Percentiles rank a stretch among this genome's conserved stretches.
Conservation (phyloP, 2,329 filamentous ascomycete genomes). For the Chaetomium globosum region DNA sequence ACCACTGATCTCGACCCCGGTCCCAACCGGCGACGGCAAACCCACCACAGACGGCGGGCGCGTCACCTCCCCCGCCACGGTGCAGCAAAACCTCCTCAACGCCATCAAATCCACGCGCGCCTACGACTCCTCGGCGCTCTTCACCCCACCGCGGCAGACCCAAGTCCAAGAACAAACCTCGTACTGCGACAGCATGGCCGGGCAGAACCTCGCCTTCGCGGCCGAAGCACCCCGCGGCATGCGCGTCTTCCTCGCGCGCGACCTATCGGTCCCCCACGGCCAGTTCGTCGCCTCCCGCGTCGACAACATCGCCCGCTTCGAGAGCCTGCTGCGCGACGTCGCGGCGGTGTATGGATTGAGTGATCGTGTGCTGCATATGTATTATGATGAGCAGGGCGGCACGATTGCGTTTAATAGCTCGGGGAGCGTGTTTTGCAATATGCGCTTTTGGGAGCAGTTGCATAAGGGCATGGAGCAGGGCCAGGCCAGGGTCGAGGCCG, state of each 20-base stretch:
- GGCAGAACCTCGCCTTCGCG: constrained; percentile 71
- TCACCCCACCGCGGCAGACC: constrained; percentile 69
- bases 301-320: constrained; percentile 69
- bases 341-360: constrained; percentile 72
- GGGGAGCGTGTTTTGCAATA: constrained; percentile 91
- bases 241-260: constrained; percentile 70
- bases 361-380: constrained; percentile 75
- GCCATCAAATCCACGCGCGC: constrained; percentile 78
- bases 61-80: constrained; percentile 61
- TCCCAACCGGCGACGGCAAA: constrained; percentile 5
- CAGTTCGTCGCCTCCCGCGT: constrained; percentile 65
- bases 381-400: constrained; percentile 75
- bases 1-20: constrained; percentile 11
- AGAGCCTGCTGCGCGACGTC: constrained; percentile 68
- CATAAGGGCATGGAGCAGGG: constrained; percentile 59
- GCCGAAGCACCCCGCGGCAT: constrained; percentile 72
- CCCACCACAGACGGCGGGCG: constrained; percentile 50
- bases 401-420: constrained; percentile 91
- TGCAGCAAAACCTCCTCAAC: constrained; percentile 72
- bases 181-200: constrained; percentile 79
- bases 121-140: constrained; percentile 73
- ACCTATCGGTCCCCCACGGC: constrained; percentile 51
- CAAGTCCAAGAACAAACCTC: constrained; percentile 78
- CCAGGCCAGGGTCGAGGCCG: constrained; percentile 65
- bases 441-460: constrained; percentile 80